Base-by-base conservation (phyloP, 352 stramenopile genomes). In the Pilasporangium apinafurcum region DNA sequence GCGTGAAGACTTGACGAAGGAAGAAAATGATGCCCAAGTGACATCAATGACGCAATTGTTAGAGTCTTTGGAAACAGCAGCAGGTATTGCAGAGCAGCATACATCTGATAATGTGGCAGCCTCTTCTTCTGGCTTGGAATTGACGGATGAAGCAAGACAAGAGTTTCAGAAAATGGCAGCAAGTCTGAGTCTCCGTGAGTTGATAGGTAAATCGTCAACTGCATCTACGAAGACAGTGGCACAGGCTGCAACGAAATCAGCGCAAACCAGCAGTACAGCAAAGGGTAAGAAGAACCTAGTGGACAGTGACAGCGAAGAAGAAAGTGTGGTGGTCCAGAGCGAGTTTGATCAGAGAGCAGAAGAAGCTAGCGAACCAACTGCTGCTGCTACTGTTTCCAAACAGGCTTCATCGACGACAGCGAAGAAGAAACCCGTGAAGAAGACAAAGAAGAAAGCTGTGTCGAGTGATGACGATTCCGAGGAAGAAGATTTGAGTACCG, bases 21-120 rank as follows among this genome's bases (percentile, higher is more conserved):
- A 68, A 36, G 60, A 87, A 40, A 68, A 62, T 5, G 53, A 56
- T 20, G 65, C 71, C 27, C 62, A 83, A 38, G 63, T 80, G 10
- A 77, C 72, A 16, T 86, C 74, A 21, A 88, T 88, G 75, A 70
- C 75, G 8, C 51, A 87, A 51, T 50, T 92, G 22, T 51, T 92
- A 14, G 69, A 68, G 35, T 86, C 78, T 40, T 62, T 92, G 5
- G 80, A 90, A 51, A 65, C 65, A 35, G 71, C 80, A 13, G 74
- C 77, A 0, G 67, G 65, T 24, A 48, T 48, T 12, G 18, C 35
- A 4, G 60, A 70, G 7, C 4, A 44, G 13, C 42, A 62, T 18
- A 37, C 58, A 28, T 30, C 50, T 25, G 35, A 34, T 10, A 51
- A 5, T n/a, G 34, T 37, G 4, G 13, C 20, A 9, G 22, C 14